Evolutionary conservation across 768 basidiomycete genomes (phyloP), one percentile per base, ranked within the genome.

Genomic region (Kockovaella imperatae): DNA sequence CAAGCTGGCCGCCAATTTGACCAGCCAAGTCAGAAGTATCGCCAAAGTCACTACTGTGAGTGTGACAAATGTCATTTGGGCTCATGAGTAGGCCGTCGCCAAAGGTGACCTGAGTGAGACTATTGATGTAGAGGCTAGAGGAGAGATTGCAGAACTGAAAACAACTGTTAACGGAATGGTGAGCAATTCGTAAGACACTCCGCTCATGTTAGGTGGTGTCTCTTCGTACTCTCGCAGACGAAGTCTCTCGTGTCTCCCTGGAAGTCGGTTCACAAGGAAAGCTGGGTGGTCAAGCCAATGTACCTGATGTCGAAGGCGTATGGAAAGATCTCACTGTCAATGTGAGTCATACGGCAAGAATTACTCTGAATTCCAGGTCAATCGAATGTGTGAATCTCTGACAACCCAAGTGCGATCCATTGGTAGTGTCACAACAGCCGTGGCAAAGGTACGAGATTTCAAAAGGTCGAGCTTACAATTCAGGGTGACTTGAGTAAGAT

Each of bases 81-180:
- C 3, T 21, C 18, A 25, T 40, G 15, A 29, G 2, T 34, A 67
- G 70, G 93, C 91, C 11, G 90, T 97, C 31, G 87, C 89, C 1
- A 74, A 80, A 43, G 90, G 90, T 17, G 88, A 93, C 68, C 72
- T 95, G 39, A 79, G 77, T 57, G 83, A 86, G 64, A 80, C 81
- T 23, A 89, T 93, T 65, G 81, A 87, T 53, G 89, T 93, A 48
- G 86, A 91, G 59, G 90, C 90, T 13, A 84, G 88, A 60, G 90
- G 90, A 36, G 91, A 96, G 74, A 90, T 96, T 80, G 78, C 89
- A 14, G 84, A 85, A 59, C 72, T 86, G 65, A 86, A 86, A 75
- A 77, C 80, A 57, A 96, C 89, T 1, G 89, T 96, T 32, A 97
- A 97, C 64, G 83, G 80, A 47, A 97, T 96, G 91, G 95, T 90